Conservation (phyloP, 129 eudicot species). For the Kitagawia praeruptora region DNA sequence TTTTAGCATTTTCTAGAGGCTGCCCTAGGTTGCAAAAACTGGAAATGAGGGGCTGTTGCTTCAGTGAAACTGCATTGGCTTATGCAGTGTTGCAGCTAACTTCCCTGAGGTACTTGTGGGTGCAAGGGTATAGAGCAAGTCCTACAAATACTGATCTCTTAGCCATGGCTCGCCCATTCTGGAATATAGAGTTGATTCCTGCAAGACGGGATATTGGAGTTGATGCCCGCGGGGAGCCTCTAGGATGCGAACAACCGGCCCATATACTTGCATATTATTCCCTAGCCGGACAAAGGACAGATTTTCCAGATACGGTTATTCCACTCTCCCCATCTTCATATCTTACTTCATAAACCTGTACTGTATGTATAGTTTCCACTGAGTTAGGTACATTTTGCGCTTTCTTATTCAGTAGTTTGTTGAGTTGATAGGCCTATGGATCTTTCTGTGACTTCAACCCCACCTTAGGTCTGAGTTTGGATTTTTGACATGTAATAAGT, state of each 20-base stretch:
- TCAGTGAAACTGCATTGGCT: conserved; percentile 29
- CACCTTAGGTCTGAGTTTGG: conserved; percentile 1
- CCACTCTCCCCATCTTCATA: conserved; percentile 12
- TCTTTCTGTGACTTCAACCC: background rate
- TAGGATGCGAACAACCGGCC: conserved; percentile 18
- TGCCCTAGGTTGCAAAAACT: conserved; percentile 31
- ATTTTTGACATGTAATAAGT: conserved; percentile 4
- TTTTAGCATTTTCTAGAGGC: conserved; percentile 22
- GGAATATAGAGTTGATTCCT: conserved; percentile 34
- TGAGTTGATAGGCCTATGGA: background rate
- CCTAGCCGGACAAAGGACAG: conserved; percentile 28
- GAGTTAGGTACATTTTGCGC: background rate
- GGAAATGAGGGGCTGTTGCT: conserved; percentile 34
- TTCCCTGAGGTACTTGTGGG: conserved; percentile 34
- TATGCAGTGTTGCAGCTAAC: conserved; percentile 19
- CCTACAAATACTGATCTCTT: conserved; percentile 16
- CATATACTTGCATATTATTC: conserved; percentile 33
- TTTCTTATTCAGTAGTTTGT: background rate
- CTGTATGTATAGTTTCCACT: background rate
- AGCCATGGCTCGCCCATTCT: conserved; percentile 24
- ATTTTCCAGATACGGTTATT: conserved; percentile 21
- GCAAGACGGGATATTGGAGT: conserved; percentile 12
- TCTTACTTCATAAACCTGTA: background rate
- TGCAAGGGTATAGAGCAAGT: conserved; percentile 29
- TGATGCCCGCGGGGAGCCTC: conserved; percentile 2